Conservation (phyloP, 768 basidiomycete species). For the Wakefieldia striispora region DNA sequence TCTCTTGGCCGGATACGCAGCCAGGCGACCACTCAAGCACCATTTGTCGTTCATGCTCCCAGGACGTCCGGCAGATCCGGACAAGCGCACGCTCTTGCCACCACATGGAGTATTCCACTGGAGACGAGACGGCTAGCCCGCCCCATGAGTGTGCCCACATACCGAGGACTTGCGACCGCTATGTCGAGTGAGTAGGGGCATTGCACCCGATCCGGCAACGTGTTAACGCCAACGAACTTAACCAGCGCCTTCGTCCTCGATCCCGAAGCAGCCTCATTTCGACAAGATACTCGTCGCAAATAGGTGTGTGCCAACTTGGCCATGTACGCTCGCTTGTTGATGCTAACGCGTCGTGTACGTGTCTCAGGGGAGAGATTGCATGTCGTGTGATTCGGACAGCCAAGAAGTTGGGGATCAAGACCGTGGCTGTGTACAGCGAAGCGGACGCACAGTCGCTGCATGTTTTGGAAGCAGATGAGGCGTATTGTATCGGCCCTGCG, state of each 20-base stretch:
- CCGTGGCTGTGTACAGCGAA: constrained; percentile 90
- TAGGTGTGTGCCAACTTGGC: constrained; percentile 41
- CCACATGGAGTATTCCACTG: not conserved
- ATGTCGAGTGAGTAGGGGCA: constrained; percentile 12
- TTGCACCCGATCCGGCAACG: not conserved
- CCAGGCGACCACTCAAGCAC: constrained; percentile 10
- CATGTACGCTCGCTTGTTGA: not conserved
- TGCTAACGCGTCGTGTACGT: not conserved
- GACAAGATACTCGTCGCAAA: constrained; percentile 94
- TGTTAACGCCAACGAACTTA: not conserved
- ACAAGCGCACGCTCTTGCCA: constrained; percentile 5
- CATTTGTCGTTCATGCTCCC: constrained; percentile 1
- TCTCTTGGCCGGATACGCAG: constrained; percentile 23
- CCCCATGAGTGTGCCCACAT: not conserved
- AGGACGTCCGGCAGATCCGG: constrained; percentile 9
- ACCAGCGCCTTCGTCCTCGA: too few relatives aligned
- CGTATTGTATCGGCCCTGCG: constrained; percentile 92
- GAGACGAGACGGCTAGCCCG: not conserved
- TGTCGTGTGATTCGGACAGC: constrained; percentile 93
- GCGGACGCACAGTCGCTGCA: constrained; percentile 81
- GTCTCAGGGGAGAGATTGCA: constrained; percentile 85
- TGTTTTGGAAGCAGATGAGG: constrained; percentile 83
- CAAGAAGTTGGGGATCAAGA: constrained; percentile 82
- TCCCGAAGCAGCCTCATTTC: constrained; percentile 57
- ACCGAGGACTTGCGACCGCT: constrained; percentile 19